These are phyloP conservation scores for Teratosphaeria destructans DNA, from an alignment of 2,329 filamentous ascomycete species.

Conservation along the genomic window DNA sequence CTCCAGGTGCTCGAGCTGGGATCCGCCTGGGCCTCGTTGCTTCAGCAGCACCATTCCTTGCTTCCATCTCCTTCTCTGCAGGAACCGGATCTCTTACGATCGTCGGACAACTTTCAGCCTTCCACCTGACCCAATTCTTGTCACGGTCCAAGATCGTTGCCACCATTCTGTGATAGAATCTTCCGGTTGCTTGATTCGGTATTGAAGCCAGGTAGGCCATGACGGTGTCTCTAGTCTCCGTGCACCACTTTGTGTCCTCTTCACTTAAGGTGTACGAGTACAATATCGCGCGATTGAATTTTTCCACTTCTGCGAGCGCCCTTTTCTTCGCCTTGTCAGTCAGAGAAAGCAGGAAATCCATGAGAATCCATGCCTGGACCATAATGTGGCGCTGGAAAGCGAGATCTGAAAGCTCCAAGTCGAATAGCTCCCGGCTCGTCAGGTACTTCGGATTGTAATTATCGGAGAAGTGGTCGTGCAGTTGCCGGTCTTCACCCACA, in stretches of 20 bases:
- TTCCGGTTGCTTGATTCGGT: conserved; percentile 52
- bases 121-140: conserved; percentile 99
- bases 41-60: conserved; percentile 55
- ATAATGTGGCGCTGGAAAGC: conserved; percentile 90
- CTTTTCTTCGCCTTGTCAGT: conserved; percentile 74
- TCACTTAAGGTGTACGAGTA: conserved; percentile 68
- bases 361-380: conserved; percentile 85
- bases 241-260: conserved; percentile 81
- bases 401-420: conserved; percentile 89
- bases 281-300: conserved; percentile 72
- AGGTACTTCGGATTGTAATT: conserved; percentile 93
- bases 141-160: conserved; percentile 91
- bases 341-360: conserved; percentile 91
- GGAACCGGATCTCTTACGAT: conserved; percentile 70
- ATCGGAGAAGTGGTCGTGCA: conserved; percentile 49
- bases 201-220: conserved; percentile 63
- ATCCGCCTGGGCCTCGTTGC: conserved; percentile 62
- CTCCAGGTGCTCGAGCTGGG: conserved; percentile 57
- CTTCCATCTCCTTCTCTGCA: conserved; percentile 56
- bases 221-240: conserved; percentile 65
- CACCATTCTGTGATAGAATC: conserved; percentile 92
- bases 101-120: conserved; percentile 81
- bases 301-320: conserved; percentile 48
- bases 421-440: conserved; percentile 93
- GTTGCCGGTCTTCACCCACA: conserved; percentile 29